Base-by-base conservation (phyloP, 2,329 filamentous ascomycete species). In the Metarhizium robertsii region DNA sequence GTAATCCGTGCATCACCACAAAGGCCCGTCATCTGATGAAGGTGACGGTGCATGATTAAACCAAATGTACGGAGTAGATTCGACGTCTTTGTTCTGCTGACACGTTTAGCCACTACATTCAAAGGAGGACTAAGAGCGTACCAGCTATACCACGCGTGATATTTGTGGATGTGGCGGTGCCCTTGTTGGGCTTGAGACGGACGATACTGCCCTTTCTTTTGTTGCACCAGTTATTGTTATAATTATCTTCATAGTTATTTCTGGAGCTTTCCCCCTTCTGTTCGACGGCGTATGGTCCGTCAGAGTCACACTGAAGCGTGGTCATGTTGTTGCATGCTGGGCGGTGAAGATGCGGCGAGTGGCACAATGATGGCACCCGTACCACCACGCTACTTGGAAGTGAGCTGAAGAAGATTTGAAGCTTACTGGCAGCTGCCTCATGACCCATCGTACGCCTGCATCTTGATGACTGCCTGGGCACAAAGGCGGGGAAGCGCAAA, bases 281-380 rank as follows among this genome's bases (percentile, higher is more conserved):
- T 45, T 20, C 11, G 20, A 40, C 34, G 38, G 11, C 14, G 38
- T 40, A n/a, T 14, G 10, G 4, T 7, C 14, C 38, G 5, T 13
- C 38, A 52, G 51, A 18, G 48, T 52, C 38, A 16, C 49, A 53
- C 52, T 10, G n/a, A 47, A 42, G 34, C 30, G n/a, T 43, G 48
- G 40, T 42, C 54, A 52, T 52, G 49, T 29, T 40, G 43, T 48
- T 18, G 47, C 14, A 14, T 34, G 45, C 52, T 38, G 34, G 48
- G 54, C 54, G 54, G 54, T 55, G 42, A 52, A 43, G 50, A 29
- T 34, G 32, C 32, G 40, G 20, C 29, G 10, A 14, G 14, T 43
- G 25, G 29, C 32, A 29, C 25, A 3, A 14, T 50, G 48, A 29
- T 38, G 48, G 30, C 30, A 30, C 14, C 20, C 13, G 45, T 48